Evolutionary conservation across 345 rosid species (phyloP).

Genomic region (Pistacia atlantica): DNA sequence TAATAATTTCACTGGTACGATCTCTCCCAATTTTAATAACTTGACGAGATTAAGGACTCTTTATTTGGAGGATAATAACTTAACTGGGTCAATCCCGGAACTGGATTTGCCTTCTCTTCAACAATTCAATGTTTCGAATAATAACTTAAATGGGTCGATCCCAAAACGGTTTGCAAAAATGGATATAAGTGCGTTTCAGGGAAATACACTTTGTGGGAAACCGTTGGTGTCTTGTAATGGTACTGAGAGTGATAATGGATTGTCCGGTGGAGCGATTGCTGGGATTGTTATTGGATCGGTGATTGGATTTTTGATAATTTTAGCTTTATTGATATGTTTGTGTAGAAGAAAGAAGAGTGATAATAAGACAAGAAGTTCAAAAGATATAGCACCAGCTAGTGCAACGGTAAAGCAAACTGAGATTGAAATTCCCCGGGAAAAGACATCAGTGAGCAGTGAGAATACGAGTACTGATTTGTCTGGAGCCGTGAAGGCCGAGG

Average conservation of each 20-base stretch:
- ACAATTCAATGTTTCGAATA: slow-evolving; percentile 76
- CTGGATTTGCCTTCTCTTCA: slow-evolving; percentile 45
- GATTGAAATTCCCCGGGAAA: slow-evolving; percentile 32
- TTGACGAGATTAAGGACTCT: slow-evolving; percentile 60
- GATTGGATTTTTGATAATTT: slow-evolving; percentile 46
- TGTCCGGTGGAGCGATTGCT: slow-evolving; percentile 68
- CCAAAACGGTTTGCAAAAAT: slow-evolving; percentile 49
- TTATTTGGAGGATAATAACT: slow-evolving; percentile 57
- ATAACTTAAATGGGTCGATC: slow-evolving; percentile 66
- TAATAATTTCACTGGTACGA: slow-evolving; percentile 70
- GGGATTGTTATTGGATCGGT: slow-evolving; percentile 71
- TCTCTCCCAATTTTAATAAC: slow-evolving; percentile 52
- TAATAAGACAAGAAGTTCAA: slow-evolving; percentile 30
- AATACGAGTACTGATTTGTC: slow-evolving; percentile 20
- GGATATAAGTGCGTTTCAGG: slow-evolving; percentile 52
- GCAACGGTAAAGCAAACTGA: slow-evolving; percentile 41
- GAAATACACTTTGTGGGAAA: slow-evolving; percentile 77
- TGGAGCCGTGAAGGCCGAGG: slow-evolving; percentile 6
- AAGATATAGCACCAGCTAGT: slow-evolving; percentile 43
- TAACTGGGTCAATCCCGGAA: slow-evolving; percentile 74
- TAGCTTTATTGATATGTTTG: slow-evolving; percentile 45
- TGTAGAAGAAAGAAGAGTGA: slow-evolving; percentile 48
- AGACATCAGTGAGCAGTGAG: slow-evolving; percentile 33
- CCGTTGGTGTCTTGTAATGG: slow-evolving; percentile 60
- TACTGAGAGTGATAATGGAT: slow-evolving; percentile 22